A percentile compares a stretch with the other conserved stretches of the same genome.
These are phyloP conservation scores for Lecanicillium sp. DNA, from an alignment of 2,329 filamentous ascomycete species.

Conservation along the genomic window DNA sequence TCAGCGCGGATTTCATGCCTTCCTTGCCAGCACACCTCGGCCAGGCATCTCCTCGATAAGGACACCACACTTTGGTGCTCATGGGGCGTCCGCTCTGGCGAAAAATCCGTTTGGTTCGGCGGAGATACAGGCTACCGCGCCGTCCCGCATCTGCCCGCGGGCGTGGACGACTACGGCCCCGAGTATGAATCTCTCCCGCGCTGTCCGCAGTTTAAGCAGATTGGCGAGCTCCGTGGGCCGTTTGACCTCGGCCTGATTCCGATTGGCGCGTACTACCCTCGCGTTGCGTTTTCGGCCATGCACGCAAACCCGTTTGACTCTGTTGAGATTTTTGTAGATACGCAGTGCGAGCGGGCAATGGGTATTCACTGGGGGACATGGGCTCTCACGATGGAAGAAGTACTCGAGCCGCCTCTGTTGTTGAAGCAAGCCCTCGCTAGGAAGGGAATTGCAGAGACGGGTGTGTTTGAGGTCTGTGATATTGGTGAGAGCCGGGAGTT, in stretches of 20 bases:
- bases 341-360: constrained; percentile 66
- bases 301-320: constrained; percentile 82
- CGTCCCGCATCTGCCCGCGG: constrained; percentile 56
- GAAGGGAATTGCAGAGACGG: constrained; percentile 59
- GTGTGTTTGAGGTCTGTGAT: constrained; percentile 73
- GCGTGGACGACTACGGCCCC: constrained; percentile 61
- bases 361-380: constrained; percentile 93
- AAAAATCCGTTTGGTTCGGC: constrained; percentile 76
- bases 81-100: constrained; percentile 69
- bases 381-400: constrained; percentile 77
- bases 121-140: constrained; percentile 87
- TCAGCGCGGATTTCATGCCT: constrained; percentile 67
- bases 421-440: constrained; percentile 63
- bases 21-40: constrained; percentile 76
- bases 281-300: constrained; percentile 66
- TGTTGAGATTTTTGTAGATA: constrained; percentile 84
- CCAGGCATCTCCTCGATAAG: constrained; percentile 59
- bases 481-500: constrained; percentile 80
- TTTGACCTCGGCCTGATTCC: constrained; percentile 91
- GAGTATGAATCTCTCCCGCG: constrained; percentile 58
- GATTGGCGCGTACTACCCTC: constrained; percentile 79
- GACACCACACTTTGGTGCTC: constrained; percentile 78
- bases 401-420: constrained; percentile 70
- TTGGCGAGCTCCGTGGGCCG: constrained; percentile 70
- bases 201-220: constrained; percentile 79